These are phyloP conservation scores for Rhizophagus sp. DNA, from an alignment of 192 early-diverging fungal species.

Conservation along the genomic window DNA sequence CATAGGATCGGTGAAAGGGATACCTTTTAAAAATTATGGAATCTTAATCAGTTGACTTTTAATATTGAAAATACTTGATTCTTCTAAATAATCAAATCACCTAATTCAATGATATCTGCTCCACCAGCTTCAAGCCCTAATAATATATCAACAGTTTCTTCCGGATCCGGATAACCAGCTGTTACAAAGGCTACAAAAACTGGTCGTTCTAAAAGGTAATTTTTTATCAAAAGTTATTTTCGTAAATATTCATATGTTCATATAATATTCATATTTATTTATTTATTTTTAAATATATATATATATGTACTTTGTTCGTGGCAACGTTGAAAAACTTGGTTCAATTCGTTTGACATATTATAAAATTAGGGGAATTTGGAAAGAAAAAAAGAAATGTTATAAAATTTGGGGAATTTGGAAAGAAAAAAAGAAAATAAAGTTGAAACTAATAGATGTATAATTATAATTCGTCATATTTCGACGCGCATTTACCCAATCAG, in stretches of 20 bases:
- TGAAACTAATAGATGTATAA: too few species aligned
- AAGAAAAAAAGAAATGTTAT: too few species aligned
- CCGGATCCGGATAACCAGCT: slow-evolving; percentile 84
- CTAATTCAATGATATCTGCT: slow-evolving; percentile 94
- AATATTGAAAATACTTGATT: too few species aligned
- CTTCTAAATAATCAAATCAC: slow-evolving; percentile 39
- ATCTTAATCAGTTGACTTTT: neutral
- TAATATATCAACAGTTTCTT: slow-evolving; percentile 80
- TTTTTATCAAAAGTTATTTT: neutral
- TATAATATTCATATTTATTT: too few species aligned
- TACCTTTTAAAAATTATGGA: slow-evolving; percentile 44
- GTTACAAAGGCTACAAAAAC: slow-evolving; percentile 94
- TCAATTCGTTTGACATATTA: slow-evolving; percentile 34
- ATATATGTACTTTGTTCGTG: slow-evolving; percentile 39
- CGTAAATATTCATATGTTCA: too few species aligned
- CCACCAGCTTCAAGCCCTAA: slow-evolving; percentile 90
- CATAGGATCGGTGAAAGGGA: slow-evolving; percentile 97
- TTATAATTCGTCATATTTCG: too few species aligned
- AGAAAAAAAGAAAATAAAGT: too few species aligned
- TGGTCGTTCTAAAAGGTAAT: slow-evolving; percentile 58
- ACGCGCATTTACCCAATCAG: too few species aligned
- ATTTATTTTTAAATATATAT: neutral
- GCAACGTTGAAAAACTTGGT: slow-evolving; percentile 44
- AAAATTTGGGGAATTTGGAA: too few species aligned
- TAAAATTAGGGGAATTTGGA: too few species aligned